Base-by-base conservation (phyloP, 129 eudicot species). In the Centrapalus pauciflorus region DNA sequence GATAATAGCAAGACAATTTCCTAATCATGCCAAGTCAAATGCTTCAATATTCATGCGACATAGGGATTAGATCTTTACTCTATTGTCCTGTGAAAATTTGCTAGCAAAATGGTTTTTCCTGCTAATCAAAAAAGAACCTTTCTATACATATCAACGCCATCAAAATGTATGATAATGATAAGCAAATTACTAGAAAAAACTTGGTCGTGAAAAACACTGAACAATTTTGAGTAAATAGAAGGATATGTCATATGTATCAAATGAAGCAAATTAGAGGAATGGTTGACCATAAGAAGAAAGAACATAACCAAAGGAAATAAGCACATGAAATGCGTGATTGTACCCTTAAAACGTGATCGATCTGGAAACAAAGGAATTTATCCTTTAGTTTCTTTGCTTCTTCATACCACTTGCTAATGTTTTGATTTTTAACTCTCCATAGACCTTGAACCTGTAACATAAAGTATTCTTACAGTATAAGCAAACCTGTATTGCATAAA, bases 381-480 rank as follows among this genome's bases (percentile, higher is more conserved):
- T 89, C 93, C 87, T 86, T 93, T 67, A 93, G 76, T 61, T 76
- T 84, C 77, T 74, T 84, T 19, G 95, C 96, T 76, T 93, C 96
- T 45, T 80, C 90, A 33, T 67, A 84, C 95, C 87, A 82, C 76
- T 46, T 63, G 37, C 81, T 75, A 74, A 93, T 89, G 76, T 86
- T 82, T 50, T 76, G 81, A 74, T 85, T 73, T 81, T 80, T 88
- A 7, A 89, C 96, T 78, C 82, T 93, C 96, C 96, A 93, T 49
- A 85, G 73, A 78, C 99, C 99, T 70, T 85, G 90, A 66, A 93
- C 83, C 99, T 93, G 69, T 62, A 48, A 9, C 68, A 61, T 78
- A 7, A 61, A 70, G 14, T 28, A 23, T 20, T 17, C 28, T 14
- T 48, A 35, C 14, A 38, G 4, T 45, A 64, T 45, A 64, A n/a